Base-by-base conservation (phyloP, 805 yeast species). In the Jamesozyma lodderae region DNA sequence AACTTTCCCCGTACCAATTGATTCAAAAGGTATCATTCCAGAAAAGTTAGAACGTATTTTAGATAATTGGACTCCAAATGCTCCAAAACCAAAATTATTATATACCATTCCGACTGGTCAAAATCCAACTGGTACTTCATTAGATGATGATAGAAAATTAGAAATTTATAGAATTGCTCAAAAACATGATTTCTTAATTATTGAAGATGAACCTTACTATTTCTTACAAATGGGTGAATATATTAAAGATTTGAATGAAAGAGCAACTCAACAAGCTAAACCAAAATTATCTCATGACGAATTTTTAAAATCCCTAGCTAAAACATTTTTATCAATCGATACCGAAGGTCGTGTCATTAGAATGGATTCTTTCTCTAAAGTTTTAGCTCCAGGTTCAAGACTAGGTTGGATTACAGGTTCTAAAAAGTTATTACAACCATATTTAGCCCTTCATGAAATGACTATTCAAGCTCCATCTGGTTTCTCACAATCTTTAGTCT, bases 191-290 rank as follows among this genome's bases (percentile, higher is more conserved):
- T 71, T 90, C 57, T 53, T 90, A 40, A 79, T 90, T 49, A 61
- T 90, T 37, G 98, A 90, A 67, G 98, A 90, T 62, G 98, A 92
- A 66, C 98, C 98, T 39, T 90, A 90, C 76, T 90, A 85, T 70
- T 90, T 86, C 69, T 69, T 90, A 59, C 98, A 90, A 66, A 86
- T 90, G 94, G 90, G 82, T 42, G 58, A 72, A 35, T 92, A 85
- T 68, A 66, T 75, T 18, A 48, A 55, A 19, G 76, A 73, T 41
- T 55, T 45, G 15, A 61, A 41, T 37, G 67, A 64, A 35, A 53
- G 62, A 48, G 55, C 35, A 24, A 40, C 35, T 29, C 7, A 40
- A 3, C 37, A 41, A 21, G 35, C 43, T 14, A 41, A 39, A n/a
- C 46, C 47, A 7, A 56, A 48, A 30, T 41, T 40, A 30, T 48